A percentile compares a stretch with the other conserved stretches of the same genome.
phyloP scores from a whole-genome alignment of 768 basidiomycete species.

The Pleurotus sapidus region DNA sequence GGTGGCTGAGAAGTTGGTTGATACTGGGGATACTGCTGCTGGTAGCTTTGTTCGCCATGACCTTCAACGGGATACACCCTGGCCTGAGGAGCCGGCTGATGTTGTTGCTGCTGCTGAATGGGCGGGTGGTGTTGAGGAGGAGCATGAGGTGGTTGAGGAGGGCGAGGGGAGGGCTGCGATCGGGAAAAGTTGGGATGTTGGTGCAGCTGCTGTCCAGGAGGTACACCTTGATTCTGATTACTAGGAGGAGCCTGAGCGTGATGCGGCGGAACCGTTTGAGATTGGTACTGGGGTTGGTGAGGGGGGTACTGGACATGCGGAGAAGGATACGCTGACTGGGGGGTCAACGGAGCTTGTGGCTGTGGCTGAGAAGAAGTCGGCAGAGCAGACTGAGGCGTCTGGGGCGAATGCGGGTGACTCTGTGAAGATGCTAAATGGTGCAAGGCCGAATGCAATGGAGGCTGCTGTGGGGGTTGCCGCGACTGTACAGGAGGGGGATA shows the following conservation, averaged over 20 bases:
- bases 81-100: slow-evolving; percentile 13
- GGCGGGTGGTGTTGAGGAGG: slow-evolving; percentile 17
- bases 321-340: slow-evolving; percentile 3
- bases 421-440: slow-evolving; percentile 8
- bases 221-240: neutral
- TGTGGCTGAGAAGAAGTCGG: neutral
- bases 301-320: slow-evolving; percentile 2
- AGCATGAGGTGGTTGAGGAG: neutral
- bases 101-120: slow-evolving; percentile 7
- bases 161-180: neutral
- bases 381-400: slow-evolving; percentile 8
- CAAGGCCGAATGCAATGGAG: slow-evolving; percentile 12
- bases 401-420: slow-evolving; percentile 2
- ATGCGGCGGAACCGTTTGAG: neutral
- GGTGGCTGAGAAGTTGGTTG: slow-evolving; percentile 23
- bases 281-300: neutral
- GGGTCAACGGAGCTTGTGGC: slow-evolving; percentile 10
- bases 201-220: slow-evolving; percentile 11
- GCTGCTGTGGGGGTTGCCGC: slow-evolving; percentile 19
- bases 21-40: slow-evolving; percentile 10
- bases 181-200: neutral
- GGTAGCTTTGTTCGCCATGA: slow-evolving; percentile 8
- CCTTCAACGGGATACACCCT: slow-evolving; percentile 14
- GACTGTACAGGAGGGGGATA: slow-evolving; percentile 17
- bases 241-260: slow-evolving; percentile 8